Percentiles rank a stretch among this genome's conserved stretches.
Conservation (phyloP, 768 basidiomycete genomes). For the Pulveroboletus sp. region DNA sequence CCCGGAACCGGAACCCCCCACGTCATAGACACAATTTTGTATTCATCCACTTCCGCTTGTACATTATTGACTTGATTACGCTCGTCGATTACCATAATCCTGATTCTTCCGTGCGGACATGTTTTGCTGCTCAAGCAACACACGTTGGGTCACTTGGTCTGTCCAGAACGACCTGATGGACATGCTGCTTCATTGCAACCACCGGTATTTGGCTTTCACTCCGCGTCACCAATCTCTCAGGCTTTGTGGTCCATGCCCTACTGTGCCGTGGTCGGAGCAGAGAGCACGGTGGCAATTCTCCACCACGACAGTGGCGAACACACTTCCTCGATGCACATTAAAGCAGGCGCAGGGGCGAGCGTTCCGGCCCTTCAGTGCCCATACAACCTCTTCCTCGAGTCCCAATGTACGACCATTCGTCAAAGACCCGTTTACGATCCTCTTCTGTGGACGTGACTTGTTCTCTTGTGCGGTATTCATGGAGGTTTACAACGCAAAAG, state of each 20-base stretch:
- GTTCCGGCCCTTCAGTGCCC: background rate
- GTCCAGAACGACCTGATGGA: background rate
- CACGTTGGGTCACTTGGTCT: too few species aligned
- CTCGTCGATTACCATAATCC: conserved; percentile 3
- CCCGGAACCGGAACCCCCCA: too few species aligned
- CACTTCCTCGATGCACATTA: background rate
- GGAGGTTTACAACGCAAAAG: conserved; percentile 56
- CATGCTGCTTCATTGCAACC: conserved; percentile 2
- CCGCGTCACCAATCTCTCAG: background rate
- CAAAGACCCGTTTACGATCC: conserved; percentile 54
- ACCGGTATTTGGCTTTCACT: background rate
- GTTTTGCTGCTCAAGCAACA: background rate
- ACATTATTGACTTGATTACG: conserved; percentile 12
- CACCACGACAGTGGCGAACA: background rate
- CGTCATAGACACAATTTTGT: conserved; percentile 13
- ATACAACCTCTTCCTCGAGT: background rate
- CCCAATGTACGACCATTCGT: background rate
- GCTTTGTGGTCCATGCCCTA: background rate
- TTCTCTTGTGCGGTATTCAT: conserved; percentile 77
- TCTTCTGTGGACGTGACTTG: conserved; percentile 86
- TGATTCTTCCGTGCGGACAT: background rate
- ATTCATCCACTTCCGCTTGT: conserved; percentile 6
- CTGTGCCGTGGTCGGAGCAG: background rate
- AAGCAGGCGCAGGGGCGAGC: background rate
- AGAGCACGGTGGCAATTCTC: background rate